A percentile compares a stretch with the other conserved stretches of the same genome.
phyloP scores from a whole-genome alignment of 805 yeast genomes.

The Scheffersomyces coipomensis region DNA sequence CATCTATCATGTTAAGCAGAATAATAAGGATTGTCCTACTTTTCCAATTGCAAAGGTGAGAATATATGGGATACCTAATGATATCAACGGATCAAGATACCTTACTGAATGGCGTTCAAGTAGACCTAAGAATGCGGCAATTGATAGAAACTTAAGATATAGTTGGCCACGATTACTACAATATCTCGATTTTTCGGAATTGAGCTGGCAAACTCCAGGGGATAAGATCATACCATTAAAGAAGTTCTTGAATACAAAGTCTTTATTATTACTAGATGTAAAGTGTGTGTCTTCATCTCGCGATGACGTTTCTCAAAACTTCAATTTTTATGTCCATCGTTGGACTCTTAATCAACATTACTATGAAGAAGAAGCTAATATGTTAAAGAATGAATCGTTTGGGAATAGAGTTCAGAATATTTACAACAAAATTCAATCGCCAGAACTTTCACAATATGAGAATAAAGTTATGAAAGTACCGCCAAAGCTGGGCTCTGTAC shows the following conservation, averaged over 20 bases:
- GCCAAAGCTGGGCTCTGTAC: neutral
- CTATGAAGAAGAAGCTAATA: neutral
- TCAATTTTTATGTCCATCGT: slow-evolving; percentile 29
- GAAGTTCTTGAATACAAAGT: neutral
- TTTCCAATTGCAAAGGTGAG: slow-evolving; percentile 32
- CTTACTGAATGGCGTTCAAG: slow-evolving; percentile 33
- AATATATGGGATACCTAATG: slow-evolving; percentile 49
- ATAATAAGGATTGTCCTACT: slow-evolving; percentile 1
- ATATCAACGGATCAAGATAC: slow-evolving; percentile 30
- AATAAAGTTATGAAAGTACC: slow-evolving; percentile 2
- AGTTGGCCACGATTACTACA: slow-evolving; percentile 36
- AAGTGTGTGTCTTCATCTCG: too few relatives aligned
- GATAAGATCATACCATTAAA: neutral
- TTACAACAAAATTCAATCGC: slow-evolving; percentile 34
- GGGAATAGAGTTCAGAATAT: slow-evolving; percentile 23
- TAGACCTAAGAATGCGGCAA: slow-evolving; percentile 28
- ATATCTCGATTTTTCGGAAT: slow-evolving; percentile 39
- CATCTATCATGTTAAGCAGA: slow-evolving; percentile 11
- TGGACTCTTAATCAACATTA: slow-evolving; percentile 22
- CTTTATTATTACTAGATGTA: neutral
- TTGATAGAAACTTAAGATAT: slow-evolving; percentile 21
- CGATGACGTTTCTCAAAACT: slow-evolving; percentile 1
- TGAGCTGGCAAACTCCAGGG: slow-evolving; percentile 3
- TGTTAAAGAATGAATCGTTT: slow-evolving; percentile 6
- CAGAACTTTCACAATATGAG: slow-evolving; percentile 17